Evolutionary conservation across 495 filamentous ascomycete species (phyloP), one percentile per base, ranked within the genome.

Genomic region (Aspergillus nidulans): DNA sequence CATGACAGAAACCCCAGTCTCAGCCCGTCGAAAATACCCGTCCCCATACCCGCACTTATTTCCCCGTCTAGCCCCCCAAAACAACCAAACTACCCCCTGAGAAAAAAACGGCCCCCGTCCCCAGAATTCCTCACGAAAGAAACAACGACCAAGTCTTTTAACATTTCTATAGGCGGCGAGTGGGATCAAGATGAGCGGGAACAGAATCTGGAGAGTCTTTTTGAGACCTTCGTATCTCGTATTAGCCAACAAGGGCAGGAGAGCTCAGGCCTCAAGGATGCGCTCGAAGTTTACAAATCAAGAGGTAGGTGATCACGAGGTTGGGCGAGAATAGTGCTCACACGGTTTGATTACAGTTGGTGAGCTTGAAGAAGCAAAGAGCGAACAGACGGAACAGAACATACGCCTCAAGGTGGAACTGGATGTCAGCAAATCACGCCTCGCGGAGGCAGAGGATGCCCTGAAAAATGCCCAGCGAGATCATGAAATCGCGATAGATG

Each of bases 161-260:
- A 74, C 66, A 55, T 55, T 57, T 48, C 41, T 63, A 51, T 62
- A 76, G 73, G 65, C 63, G 67, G 77, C 84, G 88, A 81, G 52
- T 91, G 83, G 80, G 87, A 95, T 67, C 81, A 84, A 52, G 82
- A 88, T 48, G 75, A 74, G 55, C 77, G 81, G 44, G 77, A 92
- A 55, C 79, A 83, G 52, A 71, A 78, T 24, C 81, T 94, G 67
- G 85, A 91, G 54, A 70, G 72, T 2, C 69, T 89, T 55, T 84
- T 85, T 57, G 71, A 75, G 18, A 61, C 69, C 3, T 70, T 95
- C 41, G 80, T 83, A 56, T 71, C 82, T 39, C 78, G 80, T n/a
- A 72, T 95, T 62, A 81, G 78, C 23, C 70, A 76, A 12, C 80
- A 84, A 8, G 77, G 79, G 5, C 79, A 79, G 19, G 84, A 86